These are phyloP conservation scores for Pugionium dolabratum DNA, from an alignment of 345 rosid species.

Conservation along the genomic window DNA sequence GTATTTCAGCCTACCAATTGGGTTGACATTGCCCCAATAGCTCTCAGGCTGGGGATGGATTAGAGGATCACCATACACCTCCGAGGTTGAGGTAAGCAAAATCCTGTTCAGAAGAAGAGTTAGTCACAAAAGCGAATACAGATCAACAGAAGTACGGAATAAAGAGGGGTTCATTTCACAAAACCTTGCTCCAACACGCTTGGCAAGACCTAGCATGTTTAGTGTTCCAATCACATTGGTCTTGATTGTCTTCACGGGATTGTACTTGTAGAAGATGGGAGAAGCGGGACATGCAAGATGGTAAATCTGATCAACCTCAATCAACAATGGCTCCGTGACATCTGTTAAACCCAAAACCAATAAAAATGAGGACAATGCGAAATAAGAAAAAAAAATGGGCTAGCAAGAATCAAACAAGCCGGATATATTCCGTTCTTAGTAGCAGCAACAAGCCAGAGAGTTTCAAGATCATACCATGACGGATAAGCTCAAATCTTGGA, in stretches of 20 bases:
- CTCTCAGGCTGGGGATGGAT: constrained; percentile 91
- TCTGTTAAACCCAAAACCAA: constrained; percentile 46
- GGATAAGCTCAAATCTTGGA: constrained; percentile 95
- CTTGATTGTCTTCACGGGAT: constrained; percentile 98
- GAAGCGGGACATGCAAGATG: constrained; percentile 99
- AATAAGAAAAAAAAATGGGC: neutral
- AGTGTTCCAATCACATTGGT: constrained; percentile 97
- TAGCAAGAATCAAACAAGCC: neutral
- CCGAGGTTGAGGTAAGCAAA: constrained; percentile 93
- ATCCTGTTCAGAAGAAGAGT: constrained; percentile 53
- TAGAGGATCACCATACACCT: constrained; percentile 96
- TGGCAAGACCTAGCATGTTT: constrained; percentile 97
- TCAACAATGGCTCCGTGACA: constrained; percentile 79
- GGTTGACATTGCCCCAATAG: constrained; percentile 98
- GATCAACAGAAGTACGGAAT: neutral
- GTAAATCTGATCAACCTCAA: constrained; percentile 95
- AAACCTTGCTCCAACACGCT: constrained; percentile 96
- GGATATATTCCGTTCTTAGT: neutral
- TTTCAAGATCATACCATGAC: constrained; percentile 64
- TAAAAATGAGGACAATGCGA: neutral
- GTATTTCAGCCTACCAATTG: constrained; percentile 61
- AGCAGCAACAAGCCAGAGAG: constrained; percentile 10
- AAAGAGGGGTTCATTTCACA: neutral
- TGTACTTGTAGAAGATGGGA: constrained; percentile 91
- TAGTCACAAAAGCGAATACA: neutral